These are phyloP conservation scores for Boechera divaricarpa DNA, from an alignment of 345 rosid genomes.

Conservation along the genomic window DNA sequence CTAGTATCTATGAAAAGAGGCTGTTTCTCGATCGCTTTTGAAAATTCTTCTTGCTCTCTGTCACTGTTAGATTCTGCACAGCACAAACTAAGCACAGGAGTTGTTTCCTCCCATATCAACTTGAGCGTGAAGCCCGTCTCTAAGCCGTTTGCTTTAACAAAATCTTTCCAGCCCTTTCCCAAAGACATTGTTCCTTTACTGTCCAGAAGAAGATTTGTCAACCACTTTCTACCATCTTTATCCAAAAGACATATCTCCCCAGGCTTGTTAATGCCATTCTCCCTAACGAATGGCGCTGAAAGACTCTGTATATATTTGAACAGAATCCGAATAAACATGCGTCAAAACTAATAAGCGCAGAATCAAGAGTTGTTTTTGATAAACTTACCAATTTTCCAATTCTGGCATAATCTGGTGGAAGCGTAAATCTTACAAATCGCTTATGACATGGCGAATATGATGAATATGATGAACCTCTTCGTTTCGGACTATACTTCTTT, in stretches of 20 bases:
- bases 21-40: neutral
- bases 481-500: neutral
- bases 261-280: constrained; percentile 22
- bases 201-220: neutral
- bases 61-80: constrained; percentile 1
- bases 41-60: constrained; percentile 13
- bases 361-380: neutral
- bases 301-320: constrained; percentile 12
- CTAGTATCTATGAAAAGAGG: neutral
- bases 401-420: constrained; percentile 10
- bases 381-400: neutral
- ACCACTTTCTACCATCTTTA: constrained; percentile 14
- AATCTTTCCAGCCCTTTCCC: constrained; percentile 20
- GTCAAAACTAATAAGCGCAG: neutral
- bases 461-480: neutral
- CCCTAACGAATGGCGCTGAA: neutral
- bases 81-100: constrained; percentile 14
- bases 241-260: constrained; percentile 18
- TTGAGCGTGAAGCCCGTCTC: neutral
- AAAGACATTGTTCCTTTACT: neutral
- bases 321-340: neutral
- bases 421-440: neutral
- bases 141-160: neutral
- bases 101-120: constrained; percentile 24
- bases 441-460: constrained; percentile 19